Evolutionary conservation across 192 early-diverging fungal species (phyloP).

Genomic region (Coemansia pectinata): DNA sequence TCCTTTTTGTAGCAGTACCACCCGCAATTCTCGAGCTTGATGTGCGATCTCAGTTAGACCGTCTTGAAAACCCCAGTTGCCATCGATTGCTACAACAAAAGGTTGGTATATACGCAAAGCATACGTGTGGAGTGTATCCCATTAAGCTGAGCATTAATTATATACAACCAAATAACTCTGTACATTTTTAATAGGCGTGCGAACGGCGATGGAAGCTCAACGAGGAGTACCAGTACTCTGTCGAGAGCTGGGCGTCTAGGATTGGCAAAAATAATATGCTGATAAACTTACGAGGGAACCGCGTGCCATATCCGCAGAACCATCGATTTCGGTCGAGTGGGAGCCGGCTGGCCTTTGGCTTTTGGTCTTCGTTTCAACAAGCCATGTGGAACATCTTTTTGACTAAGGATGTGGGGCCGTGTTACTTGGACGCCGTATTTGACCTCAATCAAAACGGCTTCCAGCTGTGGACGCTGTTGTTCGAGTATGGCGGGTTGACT

Average conservation of each 20-base stretch:
- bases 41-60: background rate
- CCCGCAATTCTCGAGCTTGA: background rate
- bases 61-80: conserved; percentile 32
- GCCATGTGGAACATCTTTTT: conserved; percentile 34
- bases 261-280: conserved; percentile 21
- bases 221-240: conserved; percentile 19
- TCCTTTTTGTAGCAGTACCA: background rate
- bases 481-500: conserved; percentile 13
- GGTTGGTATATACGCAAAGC: background rate
- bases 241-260: conserved; percentile 28
- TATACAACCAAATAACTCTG: background rate
- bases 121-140: background rate
- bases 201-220: conserved; percentile 20
- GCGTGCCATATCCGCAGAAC: conserved; percentile 26
- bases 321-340: conserved; percentile 5
- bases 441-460: conserved; percentile 29
- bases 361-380: conserved; percentile 37
- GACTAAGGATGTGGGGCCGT: conserved; percentile 9
- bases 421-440: conserved; percentile 40
- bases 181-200: background rate
- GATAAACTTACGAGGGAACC: conserved; percentile 15
- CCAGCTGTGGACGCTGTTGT: conserved; percentile 48
- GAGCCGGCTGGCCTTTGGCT: conserved; percentile 17
- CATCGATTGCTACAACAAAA: conserved; percentile 27
- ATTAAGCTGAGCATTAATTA: background rate